Conservation (phyloP, 441 rosid species). For the Mallotus repandus region DNA sequence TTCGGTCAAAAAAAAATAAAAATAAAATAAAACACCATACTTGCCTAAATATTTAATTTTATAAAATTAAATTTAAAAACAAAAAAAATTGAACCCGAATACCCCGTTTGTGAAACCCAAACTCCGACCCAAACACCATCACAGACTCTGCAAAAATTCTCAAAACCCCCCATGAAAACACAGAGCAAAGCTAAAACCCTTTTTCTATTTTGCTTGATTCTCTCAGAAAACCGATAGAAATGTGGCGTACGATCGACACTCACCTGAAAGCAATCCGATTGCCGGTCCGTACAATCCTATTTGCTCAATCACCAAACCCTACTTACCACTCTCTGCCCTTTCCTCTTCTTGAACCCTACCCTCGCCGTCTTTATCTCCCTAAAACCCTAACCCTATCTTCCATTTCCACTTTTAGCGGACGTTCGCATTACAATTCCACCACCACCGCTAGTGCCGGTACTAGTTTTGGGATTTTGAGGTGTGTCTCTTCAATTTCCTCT, state of each 20-base stretch:
- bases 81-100: too few relatives aligned
- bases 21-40: too few relatives aligned
- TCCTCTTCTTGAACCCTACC: slow-evolving; percentile 10
- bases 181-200: background rate
- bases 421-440: background rate
- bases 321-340: background rate
- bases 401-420: background rate
- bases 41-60: too few relatives aligned
- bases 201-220: background rate
- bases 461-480: slow-evolving; percentile 26
- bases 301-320: slow-evolving; percentile 21
- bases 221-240: slow-evolving; percentile 12
- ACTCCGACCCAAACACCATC: too few relatives aligned
- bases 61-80: too few relatives aligned
- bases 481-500: slow-evolving; percentile 54
- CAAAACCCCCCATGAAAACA: background rate
- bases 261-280: slow-evolving; percentile 33
- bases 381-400: slow-evolving; percentile 21
- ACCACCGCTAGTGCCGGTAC: too few relatives aligned
- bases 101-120: too few relatives aligned
- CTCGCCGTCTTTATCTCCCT: slow-evolving; percentile 9
- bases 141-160: too few relatives aligned
- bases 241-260: slow-evolving; percentile 47
- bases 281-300: slow-evolving; percentile 42
- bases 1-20: too few relatives aligned